Conservation (phyloP, 129 eudicot genomes). For the Flaveria brownii region DNA sequence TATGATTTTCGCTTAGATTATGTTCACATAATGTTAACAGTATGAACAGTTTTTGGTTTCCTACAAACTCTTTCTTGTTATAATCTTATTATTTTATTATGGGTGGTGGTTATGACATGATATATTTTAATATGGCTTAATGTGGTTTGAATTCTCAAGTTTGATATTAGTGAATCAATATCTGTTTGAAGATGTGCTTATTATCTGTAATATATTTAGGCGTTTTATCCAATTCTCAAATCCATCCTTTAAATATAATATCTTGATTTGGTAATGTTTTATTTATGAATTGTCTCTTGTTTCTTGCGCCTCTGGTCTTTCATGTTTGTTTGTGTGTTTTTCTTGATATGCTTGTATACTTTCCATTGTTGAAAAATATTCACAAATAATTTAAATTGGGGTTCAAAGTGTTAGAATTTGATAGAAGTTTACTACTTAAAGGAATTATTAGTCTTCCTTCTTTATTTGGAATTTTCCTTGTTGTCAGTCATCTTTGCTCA, state of each 20-base stretch:
- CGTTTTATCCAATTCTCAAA: not conserved
- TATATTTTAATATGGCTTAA: constrained; percentile 7
- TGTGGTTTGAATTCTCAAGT: constrained; percentile 23
- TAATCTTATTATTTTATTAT: constrained; percentile 29
- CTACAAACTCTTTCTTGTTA: constrained; percentile 40
- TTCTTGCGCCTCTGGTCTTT: not conserved
- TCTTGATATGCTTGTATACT: constrained; percentile 14
- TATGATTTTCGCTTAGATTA: constrained; percentile 13
- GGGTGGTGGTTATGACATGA: constrained; percentile 19
- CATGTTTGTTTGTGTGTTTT: constrained; percentile 17
- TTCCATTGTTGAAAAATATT: not conserved
- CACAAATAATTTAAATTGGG: constrained; percentile 9
- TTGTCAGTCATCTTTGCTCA: constrained; percentile 21
- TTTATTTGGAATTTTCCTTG: constrained; percentile 22
- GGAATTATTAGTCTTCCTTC: constrained; percentile 15
- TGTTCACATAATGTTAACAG: constrained; percentile 18
- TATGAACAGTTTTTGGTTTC: constrained; percentile 24
- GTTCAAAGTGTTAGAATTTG: constrained; percentile 28
- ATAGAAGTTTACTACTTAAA: constrained; percentile 28
- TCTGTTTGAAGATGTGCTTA: constrained; percentile 18
- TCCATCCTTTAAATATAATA: not conserved
- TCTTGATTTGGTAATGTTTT: constrained; percentile 22
- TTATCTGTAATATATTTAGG: not conserved
- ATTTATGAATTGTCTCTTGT: constrained; percentile 10
- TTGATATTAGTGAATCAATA: constrained; percentile 1